Evolutionary conservation across 495 filamentous ascomycete species (phyloP), one percentile per base, ranked within the genome.

Genomic region (Zalerion maritima): DNA sequence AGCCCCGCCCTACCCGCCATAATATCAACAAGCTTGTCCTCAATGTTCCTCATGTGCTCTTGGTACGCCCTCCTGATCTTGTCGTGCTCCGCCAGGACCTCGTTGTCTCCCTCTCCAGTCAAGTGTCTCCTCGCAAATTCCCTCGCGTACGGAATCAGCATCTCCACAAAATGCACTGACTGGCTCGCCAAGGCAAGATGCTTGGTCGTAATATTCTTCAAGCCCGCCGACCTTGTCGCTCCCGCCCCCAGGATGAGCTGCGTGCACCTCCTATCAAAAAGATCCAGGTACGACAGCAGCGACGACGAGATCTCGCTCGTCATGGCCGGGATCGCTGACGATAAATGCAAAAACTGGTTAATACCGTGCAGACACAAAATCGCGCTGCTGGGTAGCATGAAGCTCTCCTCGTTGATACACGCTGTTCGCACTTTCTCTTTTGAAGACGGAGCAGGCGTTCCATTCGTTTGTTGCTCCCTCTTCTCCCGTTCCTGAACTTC

Each of bases 191-290:
- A 69, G 0, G 89, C 87, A 5, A 99, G 71, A 55, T 99, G 86
- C 42, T 86, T 89, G 0, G 89, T 91, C 2, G 83, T 94, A 43
- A 99, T 99, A 39, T 93, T 92, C 46, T 84, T 93, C 6, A 99
- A 57, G 1, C 89, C 89, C 3, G 85, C 91, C n/a, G 75, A 85
- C 15, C 70, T 61, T 2, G 82, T 94, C 1, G 89, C 89, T 1
- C 89, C 89, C 6, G 89, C 91, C 5, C 87, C 91, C 5, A 96
- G 74, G 37, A 99, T 93, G 28, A 96, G 69, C 40, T 99, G 89
- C 12, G 74, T 84, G 22, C 83, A 86, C 4, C 89, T 75, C 5
- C 83, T 92, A 52, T 96, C 94, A 67, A 94, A 96, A 2, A 93
- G 60, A 40, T 84, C 78, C 19, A 93, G 59, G 33, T 83, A 82